These are phyloP conservation scores for Sorghum bicolor DNA, from an alignment of 176 grass and related monocot species.

Conservation along the genomic window Sorghum_bicolor_NCBIv3 NC_012871.2:64112501-64113000, in stretches of 20 bases:
- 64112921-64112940: background rate
- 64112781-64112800: constrained; percentile 34
- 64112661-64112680: background rate
- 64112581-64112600: too few species aligned
- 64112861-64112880: constrained; percentile 22
- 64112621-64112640: too few species aligned
- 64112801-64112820: constrained; percentile 33
- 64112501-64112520: too few species aligned
- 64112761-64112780: background rate
- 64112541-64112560: too few species aligned
- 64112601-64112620: too few species aligned
- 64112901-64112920: background rate
- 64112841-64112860: constrained; percentile 47
- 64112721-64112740: constrained; percentile 16
- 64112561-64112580: too few species aligned
- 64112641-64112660: background rate
- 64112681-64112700: background rate
- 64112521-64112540: too few species aligned
- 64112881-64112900: background rate
- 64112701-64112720: background rate
- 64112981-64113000: constrained; percentile 1
- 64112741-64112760: background rate
- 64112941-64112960: background rate
- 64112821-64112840: constrained; percentile 47
- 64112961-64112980: background rate